phyloP scores from a whole-genome alignment of 495 filamentous ascomycete species.

The Rostrohypoxylon terebratum region DNA sequence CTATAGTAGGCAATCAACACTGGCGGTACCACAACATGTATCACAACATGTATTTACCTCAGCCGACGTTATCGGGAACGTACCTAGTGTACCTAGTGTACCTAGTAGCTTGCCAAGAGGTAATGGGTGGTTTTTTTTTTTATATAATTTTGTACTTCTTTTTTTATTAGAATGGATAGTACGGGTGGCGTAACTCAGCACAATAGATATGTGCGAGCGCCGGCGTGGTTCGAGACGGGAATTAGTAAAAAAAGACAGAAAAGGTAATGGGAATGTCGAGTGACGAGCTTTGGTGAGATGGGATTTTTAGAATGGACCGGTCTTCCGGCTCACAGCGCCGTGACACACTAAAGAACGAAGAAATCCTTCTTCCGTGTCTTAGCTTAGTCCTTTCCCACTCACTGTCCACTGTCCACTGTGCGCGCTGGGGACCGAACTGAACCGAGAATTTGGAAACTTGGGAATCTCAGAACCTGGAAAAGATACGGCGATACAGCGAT shows the following conservation, averaged over 20 bases:
- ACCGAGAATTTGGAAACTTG: slow-evolving; percentile 29
- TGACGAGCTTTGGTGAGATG: slow-evolving; percentile 36
- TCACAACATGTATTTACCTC: slow-evolving; percentile 5
- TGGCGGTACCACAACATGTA: slow-evolving; percentile 14
- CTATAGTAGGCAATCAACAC: not conserved
- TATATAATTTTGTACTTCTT: too few relatives aligned
- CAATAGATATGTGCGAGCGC: slow-evolving; percentile 17
- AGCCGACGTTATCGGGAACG: slow-evolving; percentile 2
- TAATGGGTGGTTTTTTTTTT: too few relatives aligned
- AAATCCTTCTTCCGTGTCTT: slow-evolving; percentile 40
- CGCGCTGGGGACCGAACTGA: slow-evolving; percentile 35
- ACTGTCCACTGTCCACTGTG: slow-evolving; percentile 40
- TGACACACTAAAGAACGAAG: slow-evolving; percentile 29
- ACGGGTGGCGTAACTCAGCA: slow-evolving; percentile 2
- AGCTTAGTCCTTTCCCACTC: slow-evolving; percentile 42
- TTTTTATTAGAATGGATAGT: not conserved
- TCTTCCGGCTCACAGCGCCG: slow-evolving; percentile 44
- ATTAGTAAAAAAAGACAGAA: slow-evolving; percentile 8
- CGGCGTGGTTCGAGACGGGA: slow-evolving; percentile 21
- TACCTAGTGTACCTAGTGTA: not conserved
- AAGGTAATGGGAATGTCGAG: slow-evolving; percentile 38
- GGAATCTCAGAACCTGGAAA: not conserved
- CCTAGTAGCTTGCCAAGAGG: not conserved
- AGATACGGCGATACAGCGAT: slow-evolving; percentile 1
- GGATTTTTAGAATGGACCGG: slow-evolving; percentile 42